phyloP scores from a whole-genome alignment of 2,329 filamentous ascomycete genomes.

The Botrytis galanthina region DNA sequence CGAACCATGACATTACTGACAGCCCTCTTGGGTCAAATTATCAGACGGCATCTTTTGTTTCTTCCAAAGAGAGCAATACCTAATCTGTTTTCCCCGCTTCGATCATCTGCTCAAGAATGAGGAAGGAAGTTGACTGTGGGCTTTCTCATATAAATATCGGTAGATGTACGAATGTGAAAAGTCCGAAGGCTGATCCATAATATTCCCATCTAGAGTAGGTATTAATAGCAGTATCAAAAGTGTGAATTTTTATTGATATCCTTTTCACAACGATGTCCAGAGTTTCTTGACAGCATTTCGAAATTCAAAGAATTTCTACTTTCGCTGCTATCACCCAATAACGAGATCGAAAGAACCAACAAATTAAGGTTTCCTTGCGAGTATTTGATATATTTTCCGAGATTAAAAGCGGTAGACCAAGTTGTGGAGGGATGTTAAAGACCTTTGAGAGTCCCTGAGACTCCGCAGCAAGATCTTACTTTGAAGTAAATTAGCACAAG shows the following conservation, averaged over 20 bases:
- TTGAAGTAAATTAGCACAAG: background rate
- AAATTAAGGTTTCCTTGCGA: background rate
- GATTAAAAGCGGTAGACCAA: background rate
- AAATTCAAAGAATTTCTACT: background rate
- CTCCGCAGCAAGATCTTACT: background rate
- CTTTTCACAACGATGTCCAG: background rate
- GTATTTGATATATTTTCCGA: background rate
- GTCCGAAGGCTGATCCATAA: background rate
- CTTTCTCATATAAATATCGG: background rate
- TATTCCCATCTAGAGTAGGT: background rate
- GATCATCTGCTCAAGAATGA: background rate
- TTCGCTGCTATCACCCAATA: background rate
- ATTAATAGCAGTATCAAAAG: background rate
- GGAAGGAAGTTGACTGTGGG: background rate
- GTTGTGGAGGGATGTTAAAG: background rate
- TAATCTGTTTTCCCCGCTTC: background rate
- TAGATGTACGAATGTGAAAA: background rate
- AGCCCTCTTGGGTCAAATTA: background rate
- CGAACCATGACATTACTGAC: background rate
- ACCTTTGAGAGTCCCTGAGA: background rate
- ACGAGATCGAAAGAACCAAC: background rate
- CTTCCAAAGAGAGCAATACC: background rate
- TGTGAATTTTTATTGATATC: background rate
- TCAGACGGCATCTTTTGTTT: background rate
- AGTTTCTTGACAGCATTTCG: background rate